phyloP scores from a whole-genome alignment of 805 yeast genomes.

The Ogataea zsoltii region DNA sequence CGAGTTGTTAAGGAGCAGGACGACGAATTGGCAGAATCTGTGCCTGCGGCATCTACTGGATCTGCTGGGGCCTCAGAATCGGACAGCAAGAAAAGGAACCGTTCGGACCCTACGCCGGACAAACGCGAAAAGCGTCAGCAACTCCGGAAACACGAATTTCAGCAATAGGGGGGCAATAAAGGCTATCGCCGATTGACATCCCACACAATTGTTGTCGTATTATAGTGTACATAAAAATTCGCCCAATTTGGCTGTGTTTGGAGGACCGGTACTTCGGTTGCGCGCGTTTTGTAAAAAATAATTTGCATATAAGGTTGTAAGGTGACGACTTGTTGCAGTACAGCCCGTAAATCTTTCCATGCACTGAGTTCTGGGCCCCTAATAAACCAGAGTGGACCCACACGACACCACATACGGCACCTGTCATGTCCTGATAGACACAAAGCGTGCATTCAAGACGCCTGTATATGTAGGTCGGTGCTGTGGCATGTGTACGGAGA shows the following conservation, averaged over 20 bases:
- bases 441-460: background rate
- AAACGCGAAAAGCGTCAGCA: conserved; percentile 4
- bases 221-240: background rate
- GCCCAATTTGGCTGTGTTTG: background rate
- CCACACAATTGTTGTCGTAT: background rate
- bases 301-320: too few species aligned
- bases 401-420: background rate
- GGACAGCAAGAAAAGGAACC: background rate
- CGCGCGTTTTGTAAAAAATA: too few species aligned
- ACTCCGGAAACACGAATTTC: background rate
- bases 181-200: too few species aligned
- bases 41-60: too few species aligned
- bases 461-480: background rate
- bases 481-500: background rate
- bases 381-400: background rate
- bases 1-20: conserved; percentile 41
- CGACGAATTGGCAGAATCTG: background rate
- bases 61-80: too few species aligned
- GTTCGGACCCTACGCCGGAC: background rate
- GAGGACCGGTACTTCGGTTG: too few species aligned
- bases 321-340: background rate
- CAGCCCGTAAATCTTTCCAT: background rate
- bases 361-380: background rate
- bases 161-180: too few species aligned
- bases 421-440: conserved; percentile 1